Conservation (phyloP, 2,329 filamentous ascomycete genomes). For the Pseudopyrenochaeta lycopersici region DNA sequence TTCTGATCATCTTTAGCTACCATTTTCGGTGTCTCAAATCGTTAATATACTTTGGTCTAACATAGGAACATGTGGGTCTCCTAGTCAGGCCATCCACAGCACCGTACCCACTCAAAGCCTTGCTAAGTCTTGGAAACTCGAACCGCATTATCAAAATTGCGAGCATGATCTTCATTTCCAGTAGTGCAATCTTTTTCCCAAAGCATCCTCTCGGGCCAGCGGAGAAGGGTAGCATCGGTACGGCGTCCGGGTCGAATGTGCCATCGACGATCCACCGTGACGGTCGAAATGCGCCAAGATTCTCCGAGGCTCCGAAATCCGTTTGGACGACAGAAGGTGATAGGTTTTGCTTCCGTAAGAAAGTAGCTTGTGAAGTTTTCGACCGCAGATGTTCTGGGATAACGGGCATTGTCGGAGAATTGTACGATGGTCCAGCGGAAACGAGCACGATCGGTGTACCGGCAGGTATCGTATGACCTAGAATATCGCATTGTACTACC, state of each 20-base stretch:
- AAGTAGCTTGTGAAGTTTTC: not conserved
- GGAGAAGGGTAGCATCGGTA: slow-evolving; percentile 12
- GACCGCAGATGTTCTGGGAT: not conserved
- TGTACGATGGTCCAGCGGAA: slow-evolving; percentile 11
- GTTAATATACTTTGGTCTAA: not conserved
- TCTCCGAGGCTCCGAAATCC: not conserved
- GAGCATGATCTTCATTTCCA: slow-evolving; percentile 13
- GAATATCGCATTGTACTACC: slow-evolving; percentile 3
- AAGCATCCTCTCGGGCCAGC: slow-evolving; percentile 14
- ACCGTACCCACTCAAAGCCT: slow-evolving; percentile 8
- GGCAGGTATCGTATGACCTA: slow-evolving; percentile 7
- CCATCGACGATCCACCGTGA: slow-evolving; percentile 47
- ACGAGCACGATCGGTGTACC: slow-evolving; percentile 11
- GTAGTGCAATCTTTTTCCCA: slow-evolving; percentile 12
- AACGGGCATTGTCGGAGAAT: not conserved
- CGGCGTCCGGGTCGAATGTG: slow-evolving; percentile 22
- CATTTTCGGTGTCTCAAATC: no score
- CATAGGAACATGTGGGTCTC: slow-evolving; percentile 1
- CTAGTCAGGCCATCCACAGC: slow-evolving; percentile 6
- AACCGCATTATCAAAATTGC: slow-evolving; percentile 9
- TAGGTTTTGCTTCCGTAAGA: not conserved
- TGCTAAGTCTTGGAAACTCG: slow-evolving; percentile 2
- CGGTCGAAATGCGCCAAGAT: slow-evolving; percentile 26
- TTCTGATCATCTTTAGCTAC: no score
- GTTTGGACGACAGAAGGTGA: not conserved